Evolutionary conservation across 2,329 filamentous ascomycete genomes (phyloP).

Genomic region (Cercospora sp.): DNA sequence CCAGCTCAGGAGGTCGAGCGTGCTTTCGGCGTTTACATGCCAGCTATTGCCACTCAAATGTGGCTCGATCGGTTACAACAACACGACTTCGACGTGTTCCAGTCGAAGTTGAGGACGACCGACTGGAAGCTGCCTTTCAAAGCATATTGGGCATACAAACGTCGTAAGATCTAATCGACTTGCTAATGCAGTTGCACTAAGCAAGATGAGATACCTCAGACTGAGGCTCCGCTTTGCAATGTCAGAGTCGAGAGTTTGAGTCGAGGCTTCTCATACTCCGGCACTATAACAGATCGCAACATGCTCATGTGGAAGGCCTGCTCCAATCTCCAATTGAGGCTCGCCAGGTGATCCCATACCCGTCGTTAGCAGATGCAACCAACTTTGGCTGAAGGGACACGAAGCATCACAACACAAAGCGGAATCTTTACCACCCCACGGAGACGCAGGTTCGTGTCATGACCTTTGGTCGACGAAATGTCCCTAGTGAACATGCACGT

Average conservation of each 20-base stretch:
- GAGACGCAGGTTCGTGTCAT: background rate
- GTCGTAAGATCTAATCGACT: slow-evolving; percentile 50
- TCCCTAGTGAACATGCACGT: too few relatives aligned
- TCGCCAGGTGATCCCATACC: background rate
- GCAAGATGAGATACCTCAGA: background rate
- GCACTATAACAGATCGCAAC: too few relatives aligned
- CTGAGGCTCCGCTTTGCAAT: background rate
- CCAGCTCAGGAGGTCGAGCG: slow-evolving; percentile 59
- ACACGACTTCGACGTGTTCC: slow-evolving; percentile 79
- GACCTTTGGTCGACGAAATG: background rate
- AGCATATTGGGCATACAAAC: slow-evolving; percentile 62
- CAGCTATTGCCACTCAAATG: slow-evolving; percentile 72
- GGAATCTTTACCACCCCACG: background rate
- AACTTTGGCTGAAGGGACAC: background rate
- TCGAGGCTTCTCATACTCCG: background rate
- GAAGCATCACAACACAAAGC: background rate
- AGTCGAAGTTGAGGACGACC: slow-evolving; percentile 61
- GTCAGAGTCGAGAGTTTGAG: background rate
- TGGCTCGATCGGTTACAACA: slow-evolving; percentile 78
- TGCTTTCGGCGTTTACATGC: slow-evolving; percentile 78
- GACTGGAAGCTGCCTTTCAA: slow-evolving; percentile 89
- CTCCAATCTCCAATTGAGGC: background rate
- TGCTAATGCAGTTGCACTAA: background rate
- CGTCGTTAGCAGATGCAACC: background rate
- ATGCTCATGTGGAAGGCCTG: background rate